A percentile compares a stretch with the other conserved stretches of the same genome.
Evolutionary conservation across 805 yeast genomes (phyloP).

Genomic region (Ogataea haglerorum): DNA sequence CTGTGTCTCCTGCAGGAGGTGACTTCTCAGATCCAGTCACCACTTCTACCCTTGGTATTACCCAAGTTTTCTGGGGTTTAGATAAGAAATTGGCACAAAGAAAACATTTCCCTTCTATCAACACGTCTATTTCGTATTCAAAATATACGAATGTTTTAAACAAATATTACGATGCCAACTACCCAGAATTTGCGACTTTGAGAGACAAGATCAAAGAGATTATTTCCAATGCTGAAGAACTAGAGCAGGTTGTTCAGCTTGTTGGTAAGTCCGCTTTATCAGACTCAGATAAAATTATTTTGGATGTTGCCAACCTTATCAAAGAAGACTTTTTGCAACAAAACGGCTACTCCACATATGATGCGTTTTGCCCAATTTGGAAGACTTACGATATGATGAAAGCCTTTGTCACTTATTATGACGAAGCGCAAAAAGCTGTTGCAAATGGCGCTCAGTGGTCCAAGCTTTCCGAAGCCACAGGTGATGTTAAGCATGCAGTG

Average conservation of each 20-base stretch:
- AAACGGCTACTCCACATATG: conserved; percentile 97
- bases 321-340: conserved; percentile 99
- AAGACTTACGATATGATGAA: conserved; percentile 98
- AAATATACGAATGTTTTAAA: conserved; percentile 87
- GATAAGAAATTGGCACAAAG: conserved; percentile 99
- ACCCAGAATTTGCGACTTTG: conserved; percentile 86
- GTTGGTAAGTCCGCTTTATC: conserved; percentile 98
- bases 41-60: conserved; percentile 95
- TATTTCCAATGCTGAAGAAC: conserved; percentile 93
- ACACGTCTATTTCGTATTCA: conserved; percentile 94
- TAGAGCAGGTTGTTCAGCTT: conserved; percentile 98
- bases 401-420: conserved; percentile 84
- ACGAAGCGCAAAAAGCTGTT: conserved; percentile 97
- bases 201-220: conserved; percentile 94
- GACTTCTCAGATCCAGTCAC: conserved; percentile 99
- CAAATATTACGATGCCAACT: conserved; percentile 79
- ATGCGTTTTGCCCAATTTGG: conserved; percentile 99
- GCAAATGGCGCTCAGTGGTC: conserved; percentile 94
- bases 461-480: conserved; percentile 82
- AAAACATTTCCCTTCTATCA: conserved; percentile 98
- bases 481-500: conserved; percentile 89
- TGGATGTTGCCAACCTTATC: conserved; percentile 86
- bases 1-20: conserved; percentile 99
- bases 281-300: conserved; percentile 92
- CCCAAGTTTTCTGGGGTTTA: conserved; percentile 99